Evolutionary conservation across 352 stramenopile genomes (phyloP).

Genomic region (Phytopythium oedochilum): DNA sequence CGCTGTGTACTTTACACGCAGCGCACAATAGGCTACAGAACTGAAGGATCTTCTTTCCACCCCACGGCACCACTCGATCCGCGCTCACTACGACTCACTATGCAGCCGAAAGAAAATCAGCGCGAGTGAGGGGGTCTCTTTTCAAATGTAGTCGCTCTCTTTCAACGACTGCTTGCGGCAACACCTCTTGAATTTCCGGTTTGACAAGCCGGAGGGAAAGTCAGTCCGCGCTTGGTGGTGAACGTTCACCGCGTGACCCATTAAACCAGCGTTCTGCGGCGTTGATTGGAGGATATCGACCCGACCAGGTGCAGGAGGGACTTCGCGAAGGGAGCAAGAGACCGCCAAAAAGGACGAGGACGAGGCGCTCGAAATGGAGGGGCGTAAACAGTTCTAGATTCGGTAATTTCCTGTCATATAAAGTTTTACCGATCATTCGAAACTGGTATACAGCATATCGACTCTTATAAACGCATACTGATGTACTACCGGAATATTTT

Average conservation of each 20-base stretch:
- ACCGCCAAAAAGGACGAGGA: background rate
- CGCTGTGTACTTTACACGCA: background rate
- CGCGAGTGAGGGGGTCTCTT: background rate
- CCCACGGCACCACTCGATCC: background rate
- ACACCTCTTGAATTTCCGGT: slow-evolving; percentile 5
- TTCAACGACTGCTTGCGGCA: background rate
- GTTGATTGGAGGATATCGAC: slow-evolving; percentile 3
- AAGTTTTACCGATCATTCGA: too few relatives aligned
- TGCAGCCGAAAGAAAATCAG: slow-evolving; percentile 1
- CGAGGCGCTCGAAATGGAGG: background rate
- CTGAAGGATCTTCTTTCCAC: slow-evolving; percentile 3
- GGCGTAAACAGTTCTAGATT: background rate
- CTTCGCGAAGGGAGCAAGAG: slow-evolving; percentile 7
- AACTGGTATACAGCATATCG: background rate
- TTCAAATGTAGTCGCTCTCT: too few relatives aligned
- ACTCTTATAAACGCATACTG: background rate
- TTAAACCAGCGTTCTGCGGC: background rate
- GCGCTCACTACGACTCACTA: background rate
- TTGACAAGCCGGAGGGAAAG: slow-evolving; percentile 3
- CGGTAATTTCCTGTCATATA: background rate
- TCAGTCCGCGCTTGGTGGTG: background rate
- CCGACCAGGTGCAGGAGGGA: background rate
- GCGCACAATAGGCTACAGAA: background rate
- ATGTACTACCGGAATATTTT: too few relatives aligned
- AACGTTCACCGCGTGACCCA: slow-evolving; percentile 1